phyloP scores from a whole-genome alignment of 106 monocot genomes.

The Triglochin maritima region DNA sequence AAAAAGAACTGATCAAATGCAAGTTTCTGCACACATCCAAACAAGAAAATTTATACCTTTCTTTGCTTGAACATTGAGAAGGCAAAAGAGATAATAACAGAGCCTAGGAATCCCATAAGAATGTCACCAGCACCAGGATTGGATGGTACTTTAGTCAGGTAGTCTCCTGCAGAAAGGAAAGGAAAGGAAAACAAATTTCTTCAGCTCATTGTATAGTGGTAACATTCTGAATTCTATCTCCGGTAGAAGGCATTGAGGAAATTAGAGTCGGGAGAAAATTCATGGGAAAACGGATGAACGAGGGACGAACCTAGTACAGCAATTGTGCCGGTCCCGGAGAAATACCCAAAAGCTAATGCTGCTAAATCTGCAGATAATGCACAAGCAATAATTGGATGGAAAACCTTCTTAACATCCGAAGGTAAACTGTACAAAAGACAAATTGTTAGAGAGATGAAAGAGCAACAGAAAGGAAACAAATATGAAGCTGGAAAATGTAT shows the following conservation, averaged over 20 bases:
- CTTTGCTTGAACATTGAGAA: constrained; percentile 99
- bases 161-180: constrained; percentile 44
- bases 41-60: constrained; percentile 43
- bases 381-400: constrained; percentile 94
- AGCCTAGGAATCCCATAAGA: constrained; percentile 91
- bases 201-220: no score
- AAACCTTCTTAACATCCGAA: constrained; percentile 46
- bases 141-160: constrained; percentile 72
- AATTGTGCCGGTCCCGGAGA: constrained; percentile 65
- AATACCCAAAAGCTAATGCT: constrained; percentile 74
- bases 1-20: not conserved
- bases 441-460: not conserved
- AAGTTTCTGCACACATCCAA: not conserved
- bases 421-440: constrained; percentile 49
- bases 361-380: constrained; percentile 86
- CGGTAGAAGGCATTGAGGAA: not conserved
- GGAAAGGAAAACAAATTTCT: not conserved
- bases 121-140: constrained; percentile 99
- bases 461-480: not conserved
- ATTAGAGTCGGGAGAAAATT: not conserved
- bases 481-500: not conserved
- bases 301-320: constrained; percentile 74
- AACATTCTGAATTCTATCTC: not conserved
- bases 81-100: constrained; percentile 97
- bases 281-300: not conserved